Percentiles rank a stretch among this genome's conserved stretches.
Evolutionary conservation across 768 basidiomycete species (phyloP).

Genomic region (Terana coerulea): DNA sequence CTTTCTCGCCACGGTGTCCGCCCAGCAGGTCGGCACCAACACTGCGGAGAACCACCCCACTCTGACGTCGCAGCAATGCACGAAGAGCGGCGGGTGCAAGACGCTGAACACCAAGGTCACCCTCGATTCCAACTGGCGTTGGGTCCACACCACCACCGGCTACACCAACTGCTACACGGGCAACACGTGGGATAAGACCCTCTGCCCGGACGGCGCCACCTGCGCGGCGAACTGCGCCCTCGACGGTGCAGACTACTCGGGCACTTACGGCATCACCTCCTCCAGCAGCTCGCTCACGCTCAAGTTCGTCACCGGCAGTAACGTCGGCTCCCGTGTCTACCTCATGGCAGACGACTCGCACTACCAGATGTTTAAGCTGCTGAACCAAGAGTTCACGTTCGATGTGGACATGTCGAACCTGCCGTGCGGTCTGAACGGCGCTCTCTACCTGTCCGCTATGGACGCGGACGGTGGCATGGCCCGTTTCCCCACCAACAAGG

Average conservation of each 20-base stretch:
- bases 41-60: conserved; percentile 47
- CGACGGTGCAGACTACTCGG: conserved; percentile 32
- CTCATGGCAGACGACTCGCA: conserved; percentile 41
- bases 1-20: conserved; percentile 37
- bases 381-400: conserved; percentile 56
- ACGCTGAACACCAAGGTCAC: conserved; percentile 33
- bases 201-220: conserved; percentile 46
- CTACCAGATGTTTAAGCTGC: conserved; percentile 48
- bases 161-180: conserved; percentile 49
- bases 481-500: conserved; percentile 47
- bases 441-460: conserved; percentile 60
- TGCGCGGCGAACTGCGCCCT: conserved; percentile 38
- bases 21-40: conserved; percentile 48
- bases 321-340: conserved; percentile 41
- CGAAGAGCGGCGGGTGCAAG: conserved; percentile 39
- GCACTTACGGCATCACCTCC: conserved; percentile 32
- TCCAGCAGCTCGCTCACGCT: conserved; percentile 29
- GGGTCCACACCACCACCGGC: conserved; percentile 32
- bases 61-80: conserved; percentile 45
- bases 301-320: conserved; percentile 29
- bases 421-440: conserved; percentile 58
- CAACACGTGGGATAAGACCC: conserved; percentile 47
- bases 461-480: conserved; percentile 51
- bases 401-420: conserved; percentile 57
- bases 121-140: conserved; percentile 55